These are phyloP conservation scores for Fusarium zealandicum DNA, from an alignment of 2,329 filamentous ascomycete species.

Conservation along the genomic window DNA sequence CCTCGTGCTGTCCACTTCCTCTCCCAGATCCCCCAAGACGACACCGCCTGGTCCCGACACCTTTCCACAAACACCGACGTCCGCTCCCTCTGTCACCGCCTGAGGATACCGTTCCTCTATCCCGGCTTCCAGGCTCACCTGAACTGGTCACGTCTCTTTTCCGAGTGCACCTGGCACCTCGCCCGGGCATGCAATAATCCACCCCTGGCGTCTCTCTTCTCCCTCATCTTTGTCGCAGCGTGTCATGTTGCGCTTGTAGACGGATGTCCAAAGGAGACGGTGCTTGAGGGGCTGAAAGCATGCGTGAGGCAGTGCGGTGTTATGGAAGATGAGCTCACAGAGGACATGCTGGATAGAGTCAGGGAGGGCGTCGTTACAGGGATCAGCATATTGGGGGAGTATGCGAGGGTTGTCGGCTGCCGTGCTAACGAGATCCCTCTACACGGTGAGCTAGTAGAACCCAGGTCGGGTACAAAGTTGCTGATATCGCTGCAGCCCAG, in stretches of 20 bases:
- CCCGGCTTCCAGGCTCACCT: background rate
- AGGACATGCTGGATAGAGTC: conserved; percentile 10
- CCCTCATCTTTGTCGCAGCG: conserved; percentile 18
- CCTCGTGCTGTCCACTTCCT: conserved; percentile 22
- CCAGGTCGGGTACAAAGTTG: background rate
- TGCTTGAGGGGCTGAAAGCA: conserved; percentile 3
- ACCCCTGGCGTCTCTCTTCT: conserved; percentile 21
- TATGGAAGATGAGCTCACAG: conserved; percentile 13
- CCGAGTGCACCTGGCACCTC: conserved; percentile 14
- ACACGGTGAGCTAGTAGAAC: conserved; percentile 9
- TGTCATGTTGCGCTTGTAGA: conserved; percentile 16
- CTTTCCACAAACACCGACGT: conserved; percentile 13
- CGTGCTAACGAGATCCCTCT: conserved; percentile 29
- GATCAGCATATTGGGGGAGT: conserved; percentile 17
- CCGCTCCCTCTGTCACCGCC: conserved; percentile 1
- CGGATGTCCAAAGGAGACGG: conserved; percentile 7
- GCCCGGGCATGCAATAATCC: background rate
- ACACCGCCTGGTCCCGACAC: conserved; percentile 16
- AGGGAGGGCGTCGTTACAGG: conserved; percentile 14
- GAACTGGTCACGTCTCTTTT: conserved; percentile 14
- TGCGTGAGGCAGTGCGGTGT: conserved; percentile 15
- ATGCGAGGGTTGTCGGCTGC: conserved; percentile 7
- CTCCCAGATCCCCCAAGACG: conserved; percentile 11
- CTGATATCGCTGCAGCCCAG: conserved; percentile 6
- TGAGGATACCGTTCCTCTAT: conserved; percentile 11